phyloP scores from a whole-genome alignment of 2,329 filamentous ascomycete species.

The Hypoxylon sp. region DNA sequence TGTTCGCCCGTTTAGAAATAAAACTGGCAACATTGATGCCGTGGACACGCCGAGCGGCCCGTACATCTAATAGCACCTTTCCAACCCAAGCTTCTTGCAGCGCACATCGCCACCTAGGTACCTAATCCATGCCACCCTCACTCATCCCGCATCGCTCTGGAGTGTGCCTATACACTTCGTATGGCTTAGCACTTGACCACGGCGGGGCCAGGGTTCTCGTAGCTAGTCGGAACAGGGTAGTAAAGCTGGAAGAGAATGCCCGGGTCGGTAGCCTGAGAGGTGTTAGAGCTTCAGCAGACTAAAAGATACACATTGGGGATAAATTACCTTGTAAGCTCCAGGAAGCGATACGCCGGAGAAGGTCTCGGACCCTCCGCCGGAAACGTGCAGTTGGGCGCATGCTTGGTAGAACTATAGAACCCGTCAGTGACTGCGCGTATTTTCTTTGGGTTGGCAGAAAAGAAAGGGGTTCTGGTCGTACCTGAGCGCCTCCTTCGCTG shows the following conservation, averaged over 20 bases:
- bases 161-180: too few species aligned
- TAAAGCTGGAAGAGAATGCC: conserved; percentile 42
- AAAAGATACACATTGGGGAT: neutral
- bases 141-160: too few species aligned
- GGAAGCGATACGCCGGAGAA: conserved; percentile 42
- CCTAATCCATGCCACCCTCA: too few species aligned
- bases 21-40: too few species aligned
- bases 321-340: conserved; percentile 39
- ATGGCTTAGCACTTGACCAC: conserved; percentile 16
- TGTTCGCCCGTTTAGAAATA: too few species aligned
- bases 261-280: conserved; percentile 37
- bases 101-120: too few species aligned
- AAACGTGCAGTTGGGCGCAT: conserved; percentile 44
- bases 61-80: too few species aligned
- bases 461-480: conserved; percentile 14
- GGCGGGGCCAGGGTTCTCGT: conserved; percentile 40
- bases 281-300: neutral
- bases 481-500: conserved; percentile 41
- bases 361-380: conserved; percentile 42
- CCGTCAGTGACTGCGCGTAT: neutral
- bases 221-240: conserved; percentile 41
- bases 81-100: too few species aligned
- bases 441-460: neutral
- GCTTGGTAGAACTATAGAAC: conserved; percentile 43
- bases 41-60: too few species aligned